A percentile compares a stretch with the other conserved stretches of the same genome.
phyloP scores from a whole-genome alignment of 192 early-diverging fungal genomes.

The Coemansia sp. region DNA sequence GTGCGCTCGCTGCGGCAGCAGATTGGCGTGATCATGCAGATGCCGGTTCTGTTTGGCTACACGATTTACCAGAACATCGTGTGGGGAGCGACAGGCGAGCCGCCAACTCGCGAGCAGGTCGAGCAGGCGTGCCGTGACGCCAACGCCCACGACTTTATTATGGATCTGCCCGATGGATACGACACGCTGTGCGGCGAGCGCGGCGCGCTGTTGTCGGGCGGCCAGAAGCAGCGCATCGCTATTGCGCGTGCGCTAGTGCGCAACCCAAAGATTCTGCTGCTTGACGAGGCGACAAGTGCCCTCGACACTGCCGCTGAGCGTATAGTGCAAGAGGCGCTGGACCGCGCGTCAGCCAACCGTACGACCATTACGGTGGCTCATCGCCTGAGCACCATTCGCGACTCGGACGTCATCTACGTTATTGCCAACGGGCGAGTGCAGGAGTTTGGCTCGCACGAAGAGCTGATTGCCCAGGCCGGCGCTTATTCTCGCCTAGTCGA shows the following conservation, averaged over 20 bases:
- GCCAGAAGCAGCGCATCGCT: conserved; percentile 95
- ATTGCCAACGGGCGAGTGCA: conserved; percentile 65
- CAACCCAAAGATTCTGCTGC: conserved; percentile 77
- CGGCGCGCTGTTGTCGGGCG: conserved; percentile 77
- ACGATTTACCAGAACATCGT: conserved; percentile 81
- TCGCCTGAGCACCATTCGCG: conserved; percentile 82
- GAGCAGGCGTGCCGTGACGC: conserved; percentile 60
- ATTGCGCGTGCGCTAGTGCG: conserved; percentile 90
- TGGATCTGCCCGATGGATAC: conserved; percentile 68
- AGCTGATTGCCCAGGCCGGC: conserved; percentile 56
- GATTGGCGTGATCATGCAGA: conserved; percentile 88
- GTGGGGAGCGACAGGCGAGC: conserved; percentile 56
- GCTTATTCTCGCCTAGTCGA: conserved; percentile 52
- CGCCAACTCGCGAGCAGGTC: conserved; percentile 70
- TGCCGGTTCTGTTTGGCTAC: conserved; percentile 81
- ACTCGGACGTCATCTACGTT: conserved; percentile 83
- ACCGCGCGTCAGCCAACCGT: conserved; percentile 66
- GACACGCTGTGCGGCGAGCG: conserved; percentile 87
- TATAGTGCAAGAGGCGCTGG: conserved; percentile 78
- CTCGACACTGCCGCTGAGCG: conserved; percentile 77
- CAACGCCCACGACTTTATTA: conserved; percentile 76
- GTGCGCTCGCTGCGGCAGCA: conserved; percentile 76
- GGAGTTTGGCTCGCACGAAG: conserved; percentile 74
- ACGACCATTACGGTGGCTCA: conserved; percentile 92
- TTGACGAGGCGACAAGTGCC: conserved; percentile 89